Evolutionary conservation across 1,284 basidiomycete species (phyloP).

Genomic region (Schizopora paradoxa): DNA sequence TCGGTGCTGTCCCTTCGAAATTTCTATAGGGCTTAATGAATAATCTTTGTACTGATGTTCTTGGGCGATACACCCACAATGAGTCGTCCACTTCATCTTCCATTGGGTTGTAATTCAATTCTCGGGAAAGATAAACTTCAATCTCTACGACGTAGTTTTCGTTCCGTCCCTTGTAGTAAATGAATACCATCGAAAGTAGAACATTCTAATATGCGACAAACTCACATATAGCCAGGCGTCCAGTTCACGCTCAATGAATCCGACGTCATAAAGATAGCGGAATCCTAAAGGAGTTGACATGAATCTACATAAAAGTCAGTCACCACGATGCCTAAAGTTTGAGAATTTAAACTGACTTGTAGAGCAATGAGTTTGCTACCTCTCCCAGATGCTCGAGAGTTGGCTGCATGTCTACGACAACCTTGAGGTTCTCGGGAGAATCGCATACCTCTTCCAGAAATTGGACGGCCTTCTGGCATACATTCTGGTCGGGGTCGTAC

Average conservation of each 20-base stretch:
- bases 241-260: conserved; percentile 93
- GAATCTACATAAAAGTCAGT: conserved; percentile 53
- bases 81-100: conserved; percentile 61
- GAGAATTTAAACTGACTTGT: conserved; percentile 57
- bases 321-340: not conserved
- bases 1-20: conserved; percentile 87
- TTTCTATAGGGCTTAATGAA: conserved; percentile 42
- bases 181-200: conserved; percentile 5
- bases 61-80: conserved; percentile 35
- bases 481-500: conserved; percentile 87
- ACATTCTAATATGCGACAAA: not conserved
- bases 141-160: conserved; percentile 83
- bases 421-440: conserved; percentile 75
- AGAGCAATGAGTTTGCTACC: conserved; percentile 81
- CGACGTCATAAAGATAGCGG: conserved; percentile 83
- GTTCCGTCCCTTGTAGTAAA: conserved; percentile 67
- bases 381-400: conserved; percentile 94
- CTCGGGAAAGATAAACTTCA: conserved; percentile 78
- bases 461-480: conserved; percentile 85
- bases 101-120: conserved; percentile 53
- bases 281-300: conserved; percentile 94
- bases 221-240: conserved; percentile 92
- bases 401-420: conserved; percentile 92
- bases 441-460: conserved; percentile 89
- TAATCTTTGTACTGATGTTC: conserved; percentile 3